A percentile compares a stretch with the other conserved stretches of the same genome.
Conservation (phyloP, 2,329 filamentous ascomycete genomes). For the Epichloe uncinata region DNA sequence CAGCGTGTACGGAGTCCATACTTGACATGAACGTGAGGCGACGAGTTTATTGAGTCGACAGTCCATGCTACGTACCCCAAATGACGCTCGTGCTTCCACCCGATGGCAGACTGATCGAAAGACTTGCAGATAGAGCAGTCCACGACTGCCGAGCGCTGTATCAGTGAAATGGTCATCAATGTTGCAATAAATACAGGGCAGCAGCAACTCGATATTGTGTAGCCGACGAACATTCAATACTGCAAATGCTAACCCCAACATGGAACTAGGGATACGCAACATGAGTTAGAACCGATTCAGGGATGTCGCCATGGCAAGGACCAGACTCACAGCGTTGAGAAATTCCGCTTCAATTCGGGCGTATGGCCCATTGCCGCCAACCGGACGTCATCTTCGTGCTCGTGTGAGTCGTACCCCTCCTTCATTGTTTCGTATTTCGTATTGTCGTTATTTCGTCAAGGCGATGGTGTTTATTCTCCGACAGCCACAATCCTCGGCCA, state of each 20-base stretch:
- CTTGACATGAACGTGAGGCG: too few species aligned
- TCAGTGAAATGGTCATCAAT: too few species aligned
- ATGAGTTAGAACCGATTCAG: background rate
- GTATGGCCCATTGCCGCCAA: conserved; percentile 13
- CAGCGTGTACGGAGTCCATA: too few species aligned
- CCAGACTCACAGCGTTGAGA: conserved; percentile 12
- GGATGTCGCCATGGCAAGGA: too few species aligned
- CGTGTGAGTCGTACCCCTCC: background rate
- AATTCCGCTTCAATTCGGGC: conserved; percentile 14
- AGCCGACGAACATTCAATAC: conserved; percentile 24
- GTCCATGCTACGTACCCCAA: conserved; percentile 38
- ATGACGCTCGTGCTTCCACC: conserved; percentile 56
- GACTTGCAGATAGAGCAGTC: conserved; percentile 32
- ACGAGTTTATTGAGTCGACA: background rate
- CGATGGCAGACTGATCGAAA: conserved; percentile 42
- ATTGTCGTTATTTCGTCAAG: too few species aligned
- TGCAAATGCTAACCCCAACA: conserved; percentile 32
- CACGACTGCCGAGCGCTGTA: conserved; percentile 17
- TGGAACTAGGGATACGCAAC: conserved; percentile 11
- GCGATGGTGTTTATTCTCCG: background rate
- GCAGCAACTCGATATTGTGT: background rate
- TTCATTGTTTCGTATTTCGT: conserved; percentile 4
- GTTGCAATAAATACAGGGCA: too few species aligned
- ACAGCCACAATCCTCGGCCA: background rate
- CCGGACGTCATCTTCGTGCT: conserved; percentile 13